Base-by-base conservation (phyloP, 1,139 yeast genomes). In the Komagataea norvegica region DNA sequence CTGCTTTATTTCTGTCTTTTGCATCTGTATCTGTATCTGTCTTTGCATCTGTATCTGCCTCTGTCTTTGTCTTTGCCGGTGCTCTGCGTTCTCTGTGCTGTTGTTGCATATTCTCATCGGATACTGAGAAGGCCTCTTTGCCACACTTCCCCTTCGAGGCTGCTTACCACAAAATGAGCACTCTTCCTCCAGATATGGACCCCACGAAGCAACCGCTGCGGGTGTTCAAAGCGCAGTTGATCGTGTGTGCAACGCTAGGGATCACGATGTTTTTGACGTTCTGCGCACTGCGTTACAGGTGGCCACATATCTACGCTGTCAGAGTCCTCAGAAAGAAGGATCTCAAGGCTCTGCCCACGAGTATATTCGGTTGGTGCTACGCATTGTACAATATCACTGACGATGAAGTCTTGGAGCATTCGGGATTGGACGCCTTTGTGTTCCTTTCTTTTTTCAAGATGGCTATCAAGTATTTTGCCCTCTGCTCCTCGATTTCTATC, bases 371-470 rank as follows among this genome's bases (percentile, higher is more conserved):
- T 0, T 79, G 85, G 85, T 64, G 78, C 7, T 65, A 67, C 1
- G 66, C 72, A 1, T 61, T 78, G n/a, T 65, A 65, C 45, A 55
- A 60, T 3, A 66, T 79, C 10, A 60, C 65, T 23, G 81, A 77
- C 45, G 67, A 68, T 10, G 79, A 77, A 47, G 67, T 79, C 4
- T 54, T 79, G 36, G 78, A 77, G 33, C 74, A 76, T 39, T 80
- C 82, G 4, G 86, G 86, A 0, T 56, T 79, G 18, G 86, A 79
- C 54, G 81, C 85, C 0, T 78, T 70, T 48, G 85, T 79, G 38
- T 86, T 81, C 52, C 63, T 86, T 21, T 81, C 84, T 13, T 86
- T 86, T 59, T 87, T 86, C 68, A 74, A 77, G 46, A 80, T 84
- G 79, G 75, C 88, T 27, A 80, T 85, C 41, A 74, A 74, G 52